Conservation (phyloP, 2,329 filamentous ascomycete genomes). For the Clonostachys solani region DNA sequence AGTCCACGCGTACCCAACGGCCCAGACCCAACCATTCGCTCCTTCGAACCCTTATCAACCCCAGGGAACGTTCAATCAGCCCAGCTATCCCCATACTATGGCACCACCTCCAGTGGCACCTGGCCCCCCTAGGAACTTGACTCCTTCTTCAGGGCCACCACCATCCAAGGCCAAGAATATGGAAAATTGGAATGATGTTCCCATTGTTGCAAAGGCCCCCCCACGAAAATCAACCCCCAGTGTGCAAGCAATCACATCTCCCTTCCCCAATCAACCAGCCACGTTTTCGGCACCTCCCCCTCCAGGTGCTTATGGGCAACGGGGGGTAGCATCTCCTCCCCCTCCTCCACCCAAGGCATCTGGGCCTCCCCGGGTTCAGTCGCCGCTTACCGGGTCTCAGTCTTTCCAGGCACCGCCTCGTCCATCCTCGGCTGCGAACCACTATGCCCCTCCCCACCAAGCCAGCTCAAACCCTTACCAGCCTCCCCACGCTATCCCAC, state of each 20-base stretch:
- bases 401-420: constrained; percentile 49
- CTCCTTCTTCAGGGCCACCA: constrained; percentile 66
- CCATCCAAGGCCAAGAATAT: constrained; percentile 68
- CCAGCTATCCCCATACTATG: constrained; percentile 27
- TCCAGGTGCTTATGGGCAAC: constrained; percentile 54
- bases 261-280: constrained; percentile 65
- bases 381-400: constrained; percentile 59
- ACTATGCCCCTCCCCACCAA: constrained; percentile 46
- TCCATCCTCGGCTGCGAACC: constrained; percentile 61
- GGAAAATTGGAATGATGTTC: constrained; percentile 92
- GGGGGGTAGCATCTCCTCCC: constrained; percentile 64
- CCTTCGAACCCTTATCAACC: constrained; percentile 3
- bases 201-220: constrained; percentile 73
- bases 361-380: constrained; percentile 65
- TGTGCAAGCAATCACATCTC: constrained; percentile 64
- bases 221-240: constrained; percentile 72
- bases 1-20: constrained; percentile 14
- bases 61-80: constrained; percentile 47
- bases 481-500: constrained; percentile 63
- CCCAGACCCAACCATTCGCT: constrained; percentile 9
- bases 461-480: constrained; percentile 60
- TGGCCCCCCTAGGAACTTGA: constrained; percentile 52
- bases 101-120: constrained; percentile 23
- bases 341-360: constrained; percentile 82
- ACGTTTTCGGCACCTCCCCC: constrained; percentile 50